phyloP scores from a whole-genome alignment of 2,329 filamentous ascomycete genomes.

The Fusarium phyllophilum region DNA sequence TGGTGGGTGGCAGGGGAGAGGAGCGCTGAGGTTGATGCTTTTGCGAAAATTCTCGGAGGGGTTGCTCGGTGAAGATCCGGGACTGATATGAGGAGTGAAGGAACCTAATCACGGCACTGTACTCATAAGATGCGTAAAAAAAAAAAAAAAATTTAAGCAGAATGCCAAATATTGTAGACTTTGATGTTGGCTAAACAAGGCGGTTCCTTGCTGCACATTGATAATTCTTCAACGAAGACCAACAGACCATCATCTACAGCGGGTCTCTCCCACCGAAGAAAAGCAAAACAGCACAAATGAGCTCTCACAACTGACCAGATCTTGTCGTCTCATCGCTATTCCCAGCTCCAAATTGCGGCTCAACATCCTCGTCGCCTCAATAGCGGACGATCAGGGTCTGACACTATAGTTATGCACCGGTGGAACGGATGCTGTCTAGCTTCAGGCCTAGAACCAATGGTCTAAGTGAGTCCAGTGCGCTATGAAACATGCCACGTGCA shows the following conservation, averaged over 20 bases:
- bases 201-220: not conserved
- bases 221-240: not conserved
- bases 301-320: not conserved
- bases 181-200: not conserved
- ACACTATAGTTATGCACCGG: not conserved
- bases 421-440: not conserved
- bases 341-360: not conserved
- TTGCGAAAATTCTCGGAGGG: not conserved
- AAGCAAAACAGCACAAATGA: not conserved
- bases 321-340: not conserved
- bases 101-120: fast-evolving
- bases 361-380: not conserved
- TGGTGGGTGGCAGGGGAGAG: not conserved
- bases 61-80: not conserved
- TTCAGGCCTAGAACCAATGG: not conserved
- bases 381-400: not conserved
- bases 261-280: not conserved
- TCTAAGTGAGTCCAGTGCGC: not conserved
- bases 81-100: not conserved
- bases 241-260: not conserved
- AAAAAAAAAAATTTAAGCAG: not conserved
- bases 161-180: not conserved
- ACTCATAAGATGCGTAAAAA: not conserved
- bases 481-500: conserved; percentile 1
- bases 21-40: not conserved